Percentiles rank a stretch among this genome's conserved stretches.
Conservation (phyloP, 2,329 filamentous ascomycete genomes). For the Cladophialophora chaetospira region DNA sequence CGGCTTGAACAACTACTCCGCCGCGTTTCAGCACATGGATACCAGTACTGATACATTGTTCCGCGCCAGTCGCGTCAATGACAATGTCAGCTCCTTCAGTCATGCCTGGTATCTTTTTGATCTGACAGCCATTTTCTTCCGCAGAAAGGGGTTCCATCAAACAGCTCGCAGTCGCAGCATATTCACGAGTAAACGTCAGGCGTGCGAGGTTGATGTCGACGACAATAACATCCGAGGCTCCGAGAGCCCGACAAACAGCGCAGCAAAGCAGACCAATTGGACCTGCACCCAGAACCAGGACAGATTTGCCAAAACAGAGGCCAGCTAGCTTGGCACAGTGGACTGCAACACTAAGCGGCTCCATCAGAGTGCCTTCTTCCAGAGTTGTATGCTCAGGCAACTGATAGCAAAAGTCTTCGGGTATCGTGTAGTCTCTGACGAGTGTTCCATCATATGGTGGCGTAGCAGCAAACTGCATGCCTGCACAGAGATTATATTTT, state of each 20-base stretch:
- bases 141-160: neutral
- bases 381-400: conserved; percentile 49
- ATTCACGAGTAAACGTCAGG: neutral
- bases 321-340: conserved; percentile 32
- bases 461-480: conserved; percentile 54
- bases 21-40: conserved; percentile 50
- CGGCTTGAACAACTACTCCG: conserved; percentile 55
- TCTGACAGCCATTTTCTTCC: conserved; percentile 26
- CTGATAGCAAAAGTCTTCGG: conserved; percentile 46
- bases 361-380: conserved; percentile 57
- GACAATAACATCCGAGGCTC: neutral
- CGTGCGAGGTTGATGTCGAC: neutral
- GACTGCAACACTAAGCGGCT: conserved; percentile 56
- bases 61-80: conserved; percentile 52
- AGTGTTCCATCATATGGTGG: conserved; percentile 55
- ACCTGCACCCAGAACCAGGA: neutral
- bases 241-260: neutral
- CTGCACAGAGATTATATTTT: conserved; percentile 45
- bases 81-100: conserved; percentile 54
- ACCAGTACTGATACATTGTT: conserved; percentile 53
- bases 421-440: conserved; percentile 51
- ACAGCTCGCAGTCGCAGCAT: too few relatives aligned
- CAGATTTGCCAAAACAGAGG: neutral
- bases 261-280: neutral
- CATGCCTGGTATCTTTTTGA: conserved; percentile 44